Evolutionary conservation across 345 rosid species (phyloP), one percentile per base, ranked within the genome.

Genomic region (Camelina hispida): DNA sequence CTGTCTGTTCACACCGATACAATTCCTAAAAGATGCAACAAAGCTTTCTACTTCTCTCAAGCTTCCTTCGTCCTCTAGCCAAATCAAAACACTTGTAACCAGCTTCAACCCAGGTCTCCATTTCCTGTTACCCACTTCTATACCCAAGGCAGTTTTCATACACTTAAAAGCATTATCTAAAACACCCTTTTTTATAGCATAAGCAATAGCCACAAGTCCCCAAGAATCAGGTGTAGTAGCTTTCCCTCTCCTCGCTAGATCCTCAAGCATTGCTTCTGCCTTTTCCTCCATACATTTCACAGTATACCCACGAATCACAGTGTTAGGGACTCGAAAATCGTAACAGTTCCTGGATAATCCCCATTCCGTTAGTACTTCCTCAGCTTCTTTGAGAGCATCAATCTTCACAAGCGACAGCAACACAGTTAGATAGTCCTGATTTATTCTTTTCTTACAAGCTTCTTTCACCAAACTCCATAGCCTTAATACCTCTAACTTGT

Each of bases 391-490:
- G 25, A 85, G 66, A 56, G 78, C 97, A 38, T 80, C 86, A 46
- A 91, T 86, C 85, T 82, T 89, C 76, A 86, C 83, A 20, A 91
- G 85, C 11, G 98, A 83, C 72, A 84, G 85, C 74, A 91, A 78
- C 83, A 91, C 79, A 1, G 75, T 81, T 9, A 84, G 84, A 30
- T 80, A 94, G 73, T 86, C 95, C 65, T 81, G 82, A 77, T 94
- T 91, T 62, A 93, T 83, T 69, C 66, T 66, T 74, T 89, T 84
- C 65, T 82, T 83, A 80, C 96, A 90, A 60, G 66, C 87, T 3
- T 32, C 76, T 85, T 88, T 94, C 84, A 81, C 83, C 66, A 87
- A 78, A 32, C 57, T 73, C 97, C 97, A 90, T 62, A 94, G 43
- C 74, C 96, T 87, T 59, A 87, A 71, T 50, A 90, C 87, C 86